Base-by-base conservation (phyloP, 192 early-diverging fungal species). In the Podila epigama region DNA sequence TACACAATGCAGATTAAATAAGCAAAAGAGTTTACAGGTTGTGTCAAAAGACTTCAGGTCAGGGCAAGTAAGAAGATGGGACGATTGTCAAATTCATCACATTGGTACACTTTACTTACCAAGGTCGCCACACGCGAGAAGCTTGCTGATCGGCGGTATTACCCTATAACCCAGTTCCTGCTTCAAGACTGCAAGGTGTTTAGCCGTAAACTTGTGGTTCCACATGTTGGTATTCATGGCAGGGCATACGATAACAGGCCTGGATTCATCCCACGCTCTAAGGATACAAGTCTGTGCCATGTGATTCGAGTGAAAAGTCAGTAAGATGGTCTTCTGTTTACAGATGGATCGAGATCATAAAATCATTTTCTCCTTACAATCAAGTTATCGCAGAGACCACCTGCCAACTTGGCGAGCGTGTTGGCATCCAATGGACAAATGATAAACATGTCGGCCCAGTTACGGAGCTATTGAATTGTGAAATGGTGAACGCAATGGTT, bases 161-260 rank as follows among this genome's bases (percentile, higher is more conserved):
- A 97, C 80, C 16, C 59, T 64, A 63, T 91, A 95, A 1, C 85
- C 79, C 27, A 94, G 80, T 16, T 72, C 39, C 33, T 81, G 68
- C 25, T 66, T 71, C 15, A 95, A 70, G 11, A 81, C 65, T 3
- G 58, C 33, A 32, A 97, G 66, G 72, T 98, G 97, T 34, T 75
- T 79, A 7, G 65, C 78, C 0, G 97, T 98, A 44, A 96, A 88
- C 22, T 92, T 94, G 80, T 99, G 95, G 39, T 91, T 88, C 94
- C 94, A 99, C 97, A 98, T 97, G 82, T 89, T 85, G 7, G 95
- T 96, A 65, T 98, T 97, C 96, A 99, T 99, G n/a, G 96, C 96
- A 10, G 96, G 97, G 61, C 91, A 94, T 7, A 93, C 85, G 16
- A 95, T 60, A 2, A 96, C 86, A 0, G 92, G 92, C 56, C 88